Base-by-base conservation (phyloP, 495 filamentous ascomycete species). In the Evansstolkia leycettana region DNA sequence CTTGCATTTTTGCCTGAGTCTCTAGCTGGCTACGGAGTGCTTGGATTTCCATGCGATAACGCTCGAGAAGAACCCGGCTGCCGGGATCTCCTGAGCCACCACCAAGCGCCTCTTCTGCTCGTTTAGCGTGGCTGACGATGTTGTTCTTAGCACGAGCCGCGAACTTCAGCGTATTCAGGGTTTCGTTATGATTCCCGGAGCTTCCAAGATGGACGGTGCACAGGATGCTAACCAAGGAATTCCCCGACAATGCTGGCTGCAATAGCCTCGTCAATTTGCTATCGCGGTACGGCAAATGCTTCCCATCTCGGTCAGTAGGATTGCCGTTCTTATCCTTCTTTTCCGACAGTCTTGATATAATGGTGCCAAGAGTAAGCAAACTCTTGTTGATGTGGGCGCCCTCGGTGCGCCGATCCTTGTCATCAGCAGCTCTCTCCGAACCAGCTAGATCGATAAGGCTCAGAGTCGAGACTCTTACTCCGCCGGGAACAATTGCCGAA, bases 301-400 rank as follows among this genome's bases (percentile, higher is more conserved):
- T 86, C 27, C 72, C 76, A 43, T 87, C 82, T 48, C 81, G 84
- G 52, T 90, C 82, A 3, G 69, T 71, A 1, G 69, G 56, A 49
- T 83, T 84, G 23, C 74, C 74, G 17, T 80, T 69, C 51, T 85
- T 90, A 30, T 94, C 88, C 50, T 92, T 94, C 34, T 77, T 72
- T 27, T 85, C 85, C 7, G 78, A 79, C 7, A 98, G 67, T 37
- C 80, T 76, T 7, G 84, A 86, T 47, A 98, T 95, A 42, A 98
- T 90, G 2, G 84, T 98, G 15, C 90, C 90, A 2, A 98, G 70
- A 2, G 90, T 98, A 34, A 98, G 73, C 50, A 98, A 64, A 55
- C 86, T 94, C 58, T 94, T 94, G 64, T 98, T 98, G 63, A 98
- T 98, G 52, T 98, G 90, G 20, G 90, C 86, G 32, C 90, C 90